Conservation (phyloP, 352 stramenopile species). For the Phytophthora multivora region DNA sequence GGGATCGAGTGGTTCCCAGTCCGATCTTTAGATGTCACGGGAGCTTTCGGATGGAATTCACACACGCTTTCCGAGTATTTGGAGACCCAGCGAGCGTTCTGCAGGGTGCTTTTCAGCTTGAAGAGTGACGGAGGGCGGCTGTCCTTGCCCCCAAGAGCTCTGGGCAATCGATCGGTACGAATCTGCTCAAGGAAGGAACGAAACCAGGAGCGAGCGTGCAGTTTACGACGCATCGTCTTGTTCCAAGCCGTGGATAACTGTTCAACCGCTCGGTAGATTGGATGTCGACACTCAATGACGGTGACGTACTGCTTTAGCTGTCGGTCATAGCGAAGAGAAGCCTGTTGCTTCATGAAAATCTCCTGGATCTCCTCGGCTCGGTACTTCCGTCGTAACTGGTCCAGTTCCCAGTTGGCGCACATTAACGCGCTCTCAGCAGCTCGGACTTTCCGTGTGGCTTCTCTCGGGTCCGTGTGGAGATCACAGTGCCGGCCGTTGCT, state of each 20-base stretch:
- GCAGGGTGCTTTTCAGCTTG: constrained; percentile 83
- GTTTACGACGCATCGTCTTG: constrained; percentile 86
- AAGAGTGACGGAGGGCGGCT: constrained; percentile 63
- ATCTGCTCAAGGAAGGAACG: constrained; percentile 90
- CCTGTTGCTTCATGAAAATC: constrained; percentile 89
- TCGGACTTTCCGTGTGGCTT: constrained; percentile 51
- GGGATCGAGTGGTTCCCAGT: constrained; percentile 31
- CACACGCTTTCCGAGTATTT: constrained; percentile 66
- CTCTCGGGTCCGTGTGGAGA: constrained; percentile 50
- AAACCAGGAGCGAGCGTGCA: constrained; percentile 90
- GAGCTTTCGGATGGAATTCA: constrained; percentile 71
- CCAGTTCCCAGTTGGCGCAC: constrained; percentile 93
- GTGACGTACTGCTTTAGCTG: constrained; percentile 89
- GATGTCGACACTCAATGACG: constrained; percentile 88
- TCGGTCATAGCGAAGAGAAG: constrained; percentile 88
- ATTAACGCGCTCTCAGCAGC: constrained; percentile 83
- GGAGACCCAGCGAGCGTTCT: constrained; percentile 71
- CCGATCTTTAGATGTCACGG: constrained; percentile 82
- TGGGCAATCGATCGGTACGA: constrained; percentile 58
- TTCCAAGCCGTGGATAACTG: constrained; percentile 71
- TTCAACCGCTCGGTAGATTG: constrained; percentile 87
- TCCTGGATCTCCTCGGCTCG: constrained; percentile 93
- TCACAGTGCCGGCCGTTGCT: constrained; percentile 87
- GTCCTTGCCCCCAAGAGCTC: constrained; percentile 22
- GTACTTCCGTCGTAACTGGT: constrained; percentile 86